Evolutionary conservation across 345 rosid species (phyloP), one percentile per base, ranked within the genome.

Genomic region (Passiflora organensis): DNA sequence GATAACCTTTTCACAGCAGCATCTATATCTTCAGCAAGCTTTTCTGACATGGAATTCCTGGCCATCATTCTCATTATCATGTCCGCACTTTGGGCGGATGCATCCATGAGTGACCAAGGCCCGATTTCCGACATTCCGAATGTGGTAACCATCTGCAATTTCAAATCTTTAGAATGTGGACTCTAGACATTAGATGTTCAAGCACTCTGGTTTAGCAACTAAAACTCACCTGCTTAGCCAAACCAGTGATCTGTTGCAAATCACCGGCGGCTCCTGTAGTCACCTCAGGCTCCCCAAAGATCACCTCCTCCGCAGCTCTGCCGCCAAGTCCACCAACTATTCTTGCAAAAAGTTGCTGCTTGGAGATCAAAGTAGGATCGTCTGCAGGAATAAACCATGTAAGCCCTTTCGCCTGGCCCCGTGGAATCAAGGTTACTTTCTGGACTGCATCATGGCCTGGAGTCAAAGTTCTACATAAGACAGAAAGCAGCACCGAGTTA

Each of bases 11-110:
- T 89, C 51, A 84, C 68, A 0, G 96, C 96, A 0, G 76, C 4
- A 52, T 93, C 99, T 19, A 89, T 89, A 69, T 93, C 99, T 66
- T 82, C 95, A 0, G 99, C 99, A 0, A 93, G 99, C 78, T 64
- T 93, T 59, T 93, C 99, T 0, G 99, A 93, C 99, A 93, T 93
- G 17, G 96, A 93, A 64, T 93, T 93, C 39, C 96, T 89, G 3
- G 99, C 96, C 99, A 93, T 93, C 96, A 93, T 93, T 71, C 99
- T 84, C 99, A 93, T 89, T 56, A 93, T 76, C 10, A 93, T 91
- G 55, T 93, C 99, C 0, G 24, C 75, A 19, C 91, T 86, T 72
- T 89, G 96, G 1, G 80, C 79, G 0, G 89, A 78, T 18, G 81
- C 54, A 57, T 93, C 99, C 96, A 89, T 86, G 37, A 93, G 83